Percentiles rank a stretch among this genome's conserved stretches.
phyloP scores from a whole-genome alignment of 177 flowering plant genomes.

The Vitis hybrid region DNA sequence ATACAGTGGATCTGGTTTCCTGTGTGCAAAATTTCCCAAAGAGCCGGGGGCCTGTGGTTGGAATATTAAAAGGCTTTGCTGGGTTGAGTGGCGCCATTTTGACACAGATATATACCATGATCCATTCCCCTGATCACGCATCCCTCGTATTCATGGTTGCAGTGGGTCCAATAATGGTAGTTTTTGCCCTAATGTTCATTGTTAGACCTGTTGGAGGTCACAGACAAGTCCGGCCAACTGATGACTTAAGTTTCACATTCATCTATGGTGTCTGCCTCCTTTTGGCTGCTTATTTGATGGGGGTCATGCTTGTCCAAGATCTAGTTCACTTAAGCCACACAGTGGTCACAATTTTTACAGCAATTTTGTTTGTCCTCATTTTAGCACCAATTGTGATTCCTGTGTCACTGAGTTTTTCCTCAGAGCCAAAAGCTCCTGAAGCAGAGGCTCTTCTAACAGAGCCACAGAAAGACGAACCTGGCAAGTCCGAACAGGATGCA shows the following conservation, averaged over 20 bases:
- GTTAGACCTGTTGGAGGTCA: slow-evolving; percentile 95
- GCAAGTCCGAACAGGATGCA: slow-evolving; percentile 30
- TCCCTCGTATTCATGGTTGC: slow-evolving; percentile 92
- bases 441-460: slow-evolving; percentile 66
- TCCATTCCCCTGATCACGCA: slow-evolving; percentile 81
- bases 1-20: slow-evolving; percentile 86
- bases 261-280: slow-evolving; percentile 80
- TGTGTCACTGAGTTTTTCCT: slow-evolving; percentile 35
- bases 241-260: slow-evolving; percentile 65
- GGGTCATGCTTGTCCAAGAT: slow-evolving; percentile 91
- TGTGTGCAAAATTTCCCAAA: slow-evolving; percentile 97
- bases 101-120: slow-evolving; percentile 71
- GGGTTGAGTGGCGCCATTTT: slow-evolving; percentile 94
- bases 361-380: slow-evolving; percentile 57
- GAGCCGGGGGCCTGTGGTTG: slow-evolving; percentile 91
- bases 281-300: slow-evolving; percentile 94
- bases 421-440: slow-evolving; percentile 34
- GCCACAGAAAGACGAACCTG: slow-evolving; percentile 41
- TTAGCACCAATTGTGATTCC: slow-evolving; percentile 76
- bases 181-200: slow-evolving; percentile 75
- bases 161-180: slow-evolving; percentile 89
- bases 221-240: slow-evolving; percentile 70
- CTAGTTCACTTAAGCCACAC: slow-evolving; percentile 55
- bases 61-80: slow-evolving; percentile 95
- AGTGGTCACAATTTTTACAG: slow-evolving; percentile 55